Evolutionary conservation across 345 rosid genomes (phyloP), one percentile per base, ranked within the genome.

Genomic region (Lenwebbia sp.): DNA sequence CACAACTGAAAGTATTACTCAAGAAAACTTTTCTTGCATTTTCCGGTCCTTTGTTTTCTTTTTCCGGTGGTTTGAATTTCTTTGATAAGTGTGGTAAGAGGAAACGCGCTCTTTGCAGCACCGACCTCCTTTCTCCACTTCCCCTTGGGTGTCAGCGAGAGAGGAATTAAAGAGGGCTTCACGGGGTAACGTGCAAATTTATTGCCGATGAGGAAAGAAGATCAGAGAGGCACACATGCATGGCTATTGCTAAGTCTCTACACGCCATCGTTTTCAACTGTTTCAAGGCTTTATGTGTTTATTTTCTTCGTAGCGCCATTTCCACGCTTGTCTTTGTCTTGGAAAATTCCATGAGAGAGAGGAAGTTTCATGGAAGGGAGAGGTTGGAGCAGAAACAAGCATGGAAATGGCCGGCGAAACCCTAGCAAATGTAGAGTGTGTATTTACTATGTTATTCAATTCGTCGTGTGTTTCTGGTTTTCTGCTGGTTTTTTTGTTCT

Each of bases 321-420:
- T 92, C 92, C 93, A 88, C 84, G 88, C 90, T 89, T 90, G 93
- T 92, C 88, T 92, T 88, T 86, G 78, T 70, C 78, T 70, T 33
- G 78, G 76, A 19, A 17, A 17, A 19, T 70, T 21, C 78, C 78
- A 19, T 70, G 44, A 33, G 10, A 70, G 78, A 11, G 40, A 65
- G 13, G 57, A 23, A 28, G 2, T 33, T 70, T 70, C 78, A 33
- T 19, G 78, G 78, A 33, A 82, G 28, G 28, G 54, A 6, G 44
- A 7, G 14, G 13, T 74, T 85, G 82, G 62, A 86, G 86, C 90
- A 54, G 83, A 91, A 91, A 92, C 94, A 89, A 92, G 87, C 94
- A 89, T 82, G 94, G 93, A 93, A 91, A 93, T 92, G 86, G 92
- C 37, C 47, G 83, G 9, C 10, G 78, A 70, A 70, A 70, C 78